phyloP scores from a whole-genome alignment of 495 filamentous ascomycete species.

The Neurospora sp. region DNA sequence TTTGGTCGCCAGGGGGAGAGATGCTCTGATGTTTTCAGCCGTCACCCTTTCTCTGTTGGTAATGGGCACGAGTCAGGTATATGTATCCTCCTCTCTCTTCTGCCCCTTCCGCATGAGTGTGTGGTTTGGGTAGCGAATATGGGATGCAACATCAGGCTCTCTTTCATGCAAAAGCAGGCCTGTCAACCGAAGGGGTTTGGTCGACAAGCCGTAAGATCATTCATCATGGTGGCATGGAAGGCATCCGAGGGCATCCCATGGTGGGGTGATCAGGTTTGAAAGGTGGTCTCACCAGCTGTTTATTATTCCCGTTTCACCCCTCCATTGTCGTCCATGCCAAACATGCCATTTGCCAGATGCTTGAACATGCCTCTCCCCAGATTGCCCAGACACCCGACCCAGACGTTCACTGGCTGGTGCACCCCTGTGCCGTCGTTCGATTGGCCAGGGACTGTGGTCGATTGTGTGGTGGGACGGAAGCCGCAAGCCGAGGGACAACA shows the following conservation, averaged over 20 bases:
- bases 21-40: not conserved
- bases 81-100: not conserved
- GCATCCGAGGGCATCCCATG: not conserved
- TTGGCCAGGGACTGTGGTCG: not conserved
- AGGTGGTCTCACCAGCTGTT: not conserved
- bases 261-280: not conserved
- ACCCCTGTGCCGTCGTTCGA: not conserved
- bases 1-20: not conserved
- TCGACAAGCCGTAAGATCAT: not conserved
- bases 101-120: not conserved
- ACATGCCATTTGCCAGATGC: not conserved
- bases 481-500: not conserved
- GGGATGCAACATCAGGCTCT: not conserved
- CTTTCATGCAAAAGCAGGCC: not conserved
- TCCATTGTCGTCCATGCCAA: not conserved
- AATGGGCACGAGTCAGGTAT: not conserved
- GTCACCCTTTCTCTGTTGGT: not conserved
- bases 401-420: not conserved
- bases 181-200: not conserved
- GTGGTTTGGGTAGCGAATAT: not conserved
- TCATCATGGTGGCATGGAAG: not conserved
- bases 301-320: not conserved
- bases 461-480: not conserved
- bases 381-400: not conserved
- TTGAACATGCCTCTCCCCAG: not conserved